Percentiles rank a stretch among this genome's conserved stretches.
These are phyloP conservation scores for Kurtzmaniella quercitrusa DNA, from an alignment of 1,139 yeast genomes.

Conservation along the genomic window DNA sequence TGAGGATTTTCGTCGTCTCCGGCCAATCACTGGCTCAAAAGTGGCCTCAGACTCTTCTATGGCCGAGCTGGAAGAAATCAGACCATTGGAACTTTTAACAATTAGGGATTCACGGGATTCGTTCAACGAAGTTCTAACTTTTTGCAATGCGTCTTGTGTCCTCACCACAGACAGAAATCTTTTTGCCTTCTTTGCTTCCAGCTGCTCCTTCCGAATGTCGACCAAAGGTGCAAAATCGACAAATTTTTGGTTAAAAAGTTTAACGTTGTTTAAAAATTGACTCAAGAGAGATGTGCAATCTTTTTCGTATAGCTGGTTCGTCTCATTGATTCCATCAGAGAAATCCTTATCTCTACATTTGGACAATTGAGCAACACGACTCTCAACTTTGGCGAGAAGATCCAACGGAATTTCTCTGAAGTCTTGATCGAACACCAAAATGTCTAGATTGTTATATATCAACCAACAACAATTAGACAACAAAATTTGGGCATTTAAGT, in stretches of 20 bases:
- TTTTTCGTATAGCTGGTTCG: slow-evolving; percentile 12
- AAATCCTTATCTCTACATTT: slow-evolving; percentile 24
- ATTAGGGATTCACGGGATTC: neutral
- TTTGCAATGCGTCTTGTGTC: neutral
- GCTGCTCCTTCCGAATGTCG: slow-evolving; percentile 30
- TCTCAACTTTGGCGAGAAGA: slow-evolving; percentile 25
- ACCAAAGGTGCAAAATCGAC: slow-evolving; percentile 50
- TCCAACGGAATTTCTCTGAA: slow-evolving; percentile 27
- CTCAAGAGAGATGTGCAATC: slow-evolving; percentile 20
- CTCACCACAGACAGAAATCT: neutral
- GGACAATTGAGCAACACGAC: slow-evolving; percentile 22
- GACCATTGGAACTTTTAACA: slow-evolving; percentile 5
- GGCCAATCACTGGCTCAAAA: slow-evolving; percentile 27
- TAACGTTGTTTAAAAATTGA: slow-evolving; percentile 29
- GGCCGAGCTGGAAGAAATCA: slow-evolving; percentile 9
- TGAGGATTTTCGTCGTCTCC: slow-evolving; percentile 18
- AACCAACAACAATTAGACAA: slow-evolving; percentile 64
- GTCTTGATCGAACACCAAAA: slow-evolving; percentile 50
- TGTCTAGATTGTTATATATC: slow-evolving; percentile 61
- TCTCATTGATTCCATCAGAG: slow-evolving; percentile 11
- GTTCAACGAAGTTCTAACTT: neutral
- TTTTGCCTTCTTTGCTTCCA: slow-evolving; percentile 8
- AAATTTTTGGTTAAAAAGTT: slow-evolving; percentile 44
- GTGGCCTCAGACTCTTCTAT: slow-evolving; percentile 25
- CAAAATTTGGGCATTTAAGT: slow-evolving; percentile 50